Percentiles rank a stretch among this genome's conserved stretches.
Evolutionary conservation across 805 yeast species (phyloP).

Genomic region (Komagataella populi): DNA sequence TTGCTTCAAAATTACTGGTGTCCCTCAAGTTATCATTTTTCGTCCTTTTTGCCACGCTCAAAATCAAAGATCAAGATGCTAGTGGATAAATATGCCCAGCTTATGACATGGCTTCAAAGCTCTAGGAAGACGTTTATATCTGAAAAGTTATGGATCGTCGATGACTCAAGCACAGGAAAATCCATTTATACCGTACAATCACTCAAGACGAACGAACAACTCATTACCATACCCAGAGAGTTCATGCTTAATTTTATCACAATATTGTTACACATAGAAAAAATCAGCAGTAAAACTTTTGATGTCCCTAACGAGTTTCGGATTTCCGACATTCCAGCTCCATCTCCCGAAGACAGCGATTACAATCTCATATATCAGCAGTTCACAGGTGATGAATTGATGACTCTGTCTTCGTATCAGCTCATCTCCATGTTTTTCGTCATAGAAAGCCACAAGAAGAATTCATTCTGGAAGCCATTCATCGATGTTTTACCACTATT

Average conservation of each 20-base stretch:
- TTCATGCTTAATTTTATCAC: conserved; percentile 47
- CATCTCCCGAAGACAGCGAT: background rate
- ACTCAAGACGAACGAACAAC: conserved; percentile 25
- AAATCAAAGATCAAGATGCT: background rate
- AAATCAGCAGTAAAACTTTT: conserved; percentile 5
- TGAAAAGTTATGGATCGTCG: conserved; percentile 24
- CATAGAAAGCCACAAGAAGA: conserved; percentile 24
- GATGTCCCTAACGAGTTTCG: background rate
- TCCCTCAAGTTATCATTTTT: background rate
- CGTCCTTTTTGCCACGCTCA: background rate
- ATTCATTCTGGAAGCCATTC: conserved; percentile 59
- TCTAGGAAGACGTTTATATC: conserved; percentile 18
- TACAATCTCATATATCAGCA: conserved; percentile 6
- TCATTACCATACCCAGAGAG: conserved; percentile 44
- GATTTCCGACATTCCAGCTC: background rate
- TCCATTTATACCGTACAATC: conserved; percentile 34
- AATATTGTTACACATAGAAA: conserved; percentile 28
- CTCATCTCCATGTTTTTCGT: conserved; percentile 35
- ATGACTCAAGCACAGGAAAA: conserved; percentile 41
- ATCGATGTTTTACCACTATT: conserved; percentile 46
- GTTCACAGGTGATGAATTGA: conserved; percentile 17
- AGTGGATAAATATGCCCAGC: conserved; percentile 3
- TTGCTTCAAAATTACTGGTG: background rate
- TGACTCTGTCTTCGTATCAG: conserved; percentile 44
- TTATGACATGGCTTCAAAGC: background rate